Base-by-base conservation (phyloP, 441 rosid species). In the Biscutella auriculata region DNA sequence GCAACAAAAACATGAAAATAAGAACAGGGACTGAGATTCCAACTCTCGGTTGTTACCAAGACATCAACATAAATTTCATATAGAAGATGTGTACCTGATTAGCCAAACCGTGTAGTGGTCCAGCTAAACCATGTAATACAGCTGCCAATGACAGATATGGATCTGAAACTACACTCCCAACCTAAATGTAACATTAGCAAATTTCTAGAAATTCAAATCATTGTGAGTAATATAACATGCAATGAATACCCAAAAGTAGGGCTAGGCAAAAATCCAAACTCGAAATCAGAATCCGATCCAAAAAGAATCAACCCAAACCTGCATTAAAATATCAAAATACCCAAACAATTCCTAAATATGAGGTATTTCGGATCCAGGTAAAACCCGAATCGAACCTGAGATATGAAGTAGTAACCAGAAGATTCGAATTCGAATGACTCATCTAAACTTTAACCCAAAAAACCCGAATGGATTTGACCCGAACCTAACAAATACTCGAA, bases 21-120 rank as follows among this genome's bases (percentile, higher is more conserved):
- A 13, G 12, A 23, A 30, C 12, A 12, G 25, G n/a, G n/a, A 47
- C 5, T 21, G 29, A 49, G 12, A 26, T 34, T 56, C 43, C 9
- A 35, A 16, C 8, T 23, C 2, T 27, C 6, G 28, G 36, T 16
- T 40, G 53, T 41, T 28, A 43, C 11, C 21, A 19, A 12, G 44
- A n/a, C 53, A 44, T 12, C 13, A 23, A 15, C 37, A 65, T 17
- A 25, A 23, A 13, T n/a, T 13, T 41, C 9, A 14, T 16, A 25
- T 21, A 54, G 28, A 9, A 40, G 29, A 15, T 11, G 17, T 11
- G 10, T 76, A 93, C 98, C 92, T 93, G 98, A 82, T 93, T 88
- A 56, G 98, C 96, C 81, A 93, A 74, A 65, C 98, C 98, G 74
- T 93, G 98, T 44, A 93, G 98, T 54, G 98, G 98, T 26, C 98